Evolutionary conservation across 2,329 filamentous ascomycete genomes (phyloP).

Genomic region (Aspergillus sp.): DNA sequence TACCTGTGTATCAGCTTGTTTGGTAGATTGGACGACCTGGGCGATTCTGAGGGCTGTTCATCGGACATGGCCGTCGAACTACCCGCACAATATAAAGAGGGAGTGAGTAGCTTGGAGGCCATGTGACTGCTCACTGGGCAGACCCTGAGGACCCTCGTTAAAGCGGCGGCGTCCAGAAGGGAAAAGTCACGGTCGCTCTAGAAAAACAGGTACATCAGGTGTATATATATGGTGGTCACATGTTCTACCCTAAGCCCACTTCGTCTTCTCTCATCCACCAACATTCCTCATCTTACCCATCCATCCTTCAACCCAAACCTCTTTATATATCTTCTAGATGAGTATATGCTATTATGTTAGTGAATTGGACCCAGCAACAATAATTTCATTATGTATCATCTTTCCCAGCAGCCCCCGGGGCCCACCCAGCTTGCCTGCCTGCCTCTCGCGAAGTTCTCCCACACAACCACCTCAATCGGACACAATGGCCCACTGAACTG

Average conservation of each 20-base stretch:
- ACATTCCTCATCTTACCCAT: not conserved
- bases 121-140: no score
- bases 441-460: conserved; percentile 39
- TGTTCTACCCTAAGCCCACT: not conserved
- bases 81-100: no score
- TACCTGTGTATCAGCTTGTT: not conserved
- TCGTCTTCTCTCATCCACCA: not conserved
- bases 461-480: conserved; percentile 32
- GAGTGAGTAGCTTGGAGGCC: no score
- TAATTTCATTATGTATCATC: conserved; percentile 7
- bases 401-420: conserved; percentile 5
- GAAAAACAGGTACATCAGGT: no score
- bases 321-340: not conserved
- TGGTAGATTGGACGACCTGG: no score
- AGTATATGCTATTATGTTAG: not conserved
- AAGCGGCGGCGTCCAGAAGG: no score
- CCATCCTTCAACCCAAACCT: not conserved
- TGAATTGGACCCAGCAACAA: not conserved
- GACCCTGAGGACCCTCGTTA: no score
- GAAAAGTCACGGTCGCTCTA: no score
- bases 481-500: conserved; percentile 36
- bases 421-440: conserved; percentile 16
- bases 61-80: no score
- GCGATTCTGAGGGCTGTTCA: no score
- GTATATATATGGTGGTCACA: not conserved